phyloP scores from a whole-genome alignment of 805 yeast genomes.

The Candida takata region DNA sequence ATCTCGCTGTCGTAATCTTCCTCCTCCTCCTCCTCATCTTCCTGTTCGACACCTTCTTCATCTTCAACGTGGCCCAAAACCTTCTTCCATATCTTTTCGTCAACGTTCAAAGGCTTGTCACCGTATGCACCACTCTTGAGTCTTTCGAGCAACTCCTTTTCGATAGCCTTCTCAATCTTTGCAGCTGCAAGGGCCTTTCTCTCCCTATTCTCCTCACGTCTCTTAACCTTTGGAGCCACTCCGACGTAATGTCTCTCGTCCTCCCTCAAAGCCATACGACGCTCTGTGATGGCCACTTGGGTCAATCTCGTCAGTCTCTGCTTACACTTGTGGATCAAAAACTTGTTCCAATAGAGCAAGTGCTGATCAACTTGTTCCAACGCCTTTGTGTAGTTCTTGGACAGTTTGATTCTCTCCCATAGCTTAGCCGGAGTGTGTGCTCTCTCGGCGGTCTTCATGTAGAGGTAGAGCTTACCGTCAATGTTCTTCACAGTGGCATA shows the following conservation, averaged over 20 bases:
- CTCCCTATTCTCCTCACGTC: conserved; percentile 92
- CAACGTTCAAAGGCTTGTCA: conserved; percentile 94
- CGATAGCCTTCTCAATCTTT: conserved; percentile 92
- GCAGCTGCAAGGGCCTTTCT: conserved; percentile 97
- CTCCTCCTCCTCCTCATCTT: conserved; percentile 29
- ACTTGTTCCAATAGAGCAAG: conserved; percentile 88
- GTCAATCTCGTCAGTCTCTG: conserved; percentile 92
- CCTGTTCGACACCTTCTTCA: conserved; percentile 46
- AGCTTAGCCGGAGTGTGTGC: conserved; percentile 89
- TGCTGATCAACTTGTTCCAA: conserved; percentile 83
- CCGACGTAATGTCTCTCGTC: conserved; percentile 94
- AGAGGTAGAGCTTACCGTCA: conserved; percentile 73
- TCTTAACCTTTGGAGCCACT: conserved; percentile 85
- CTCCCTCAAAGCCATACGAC: conserved; percentile 83
- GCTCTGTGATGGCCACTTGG: conserved; percentile 91
- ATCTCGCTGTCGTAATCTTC: conserved; percentile 45
- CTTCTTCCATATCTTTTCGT: conserved; percentile 91
- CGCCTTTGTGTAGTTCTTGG: conserved; percentile 85
- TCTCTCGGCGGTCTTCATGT: conserved; percentile 97
- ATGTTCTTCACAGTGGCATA: conserved; percentile 82
- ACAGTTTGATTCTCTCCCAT: conserved; percentile 92
- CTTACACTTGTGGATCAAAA: conserved; percentile 86
- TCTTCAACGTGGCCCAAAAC: conserved; percentile 80
- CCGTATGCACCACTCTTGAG: conserved; percentile 98
- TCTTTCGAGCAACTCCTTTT: conserved; percentile 89